Evolutionary conservation across 306 rosid species (phyloP).

Genomic region (Hippophae gyantsensis): DNA sequence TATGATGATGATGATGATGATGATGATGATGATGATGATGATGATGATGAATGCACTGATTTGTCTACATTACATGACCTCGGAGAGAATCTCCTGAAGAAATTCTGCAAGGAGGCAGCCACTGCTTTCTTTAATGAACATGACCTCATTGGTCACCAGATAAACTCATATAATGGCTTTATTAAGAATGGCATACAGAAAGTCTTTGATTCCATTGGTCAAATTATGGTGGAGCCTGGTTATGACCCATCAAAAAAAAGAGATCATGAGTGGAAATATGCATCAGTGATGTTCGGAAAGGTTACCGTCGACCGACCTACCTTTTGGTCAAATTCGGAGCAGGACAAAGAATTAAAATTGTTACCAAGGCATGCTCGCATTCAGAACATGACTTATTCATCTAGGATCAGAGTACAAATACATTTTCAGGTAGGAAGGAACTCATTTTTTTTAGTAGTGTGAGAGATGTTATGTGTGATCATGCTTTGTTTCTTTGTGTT

Average conservation of each 20-base stretch:
- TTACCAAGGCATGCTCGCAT: constrained; percentile 85
- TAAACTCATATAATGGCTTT: constrained; percentile 68
- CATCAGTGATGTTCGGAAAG: constrained; percentile 60
- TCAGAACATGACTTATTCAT: constrained; percentile 86
- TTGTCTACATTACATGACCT: constrained; percentile 26
- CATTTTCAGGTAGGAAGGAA: constrained; percentile 46
- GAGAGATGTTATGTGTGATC: too few relatives aligned
- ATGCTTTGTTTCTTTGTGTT: not conserved
- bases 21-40: constrained; percentile 17
- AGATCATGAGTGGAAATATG: constrained; percentile 56
- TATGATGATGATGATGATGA: constrained; percentile 12
- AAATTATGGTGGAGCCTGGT: constrained; percentile 56
- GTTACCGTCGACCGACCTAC: constrained; percentile 58
- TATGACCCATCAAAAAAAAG: constrained; percentile 87
- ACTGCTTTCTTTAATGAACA: constrained; percentile 43
- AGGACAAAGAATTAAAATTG: constrained; percentile 47
- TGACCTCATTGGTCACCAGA: constrained; percentile 84
- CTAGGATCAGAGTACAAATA: constrained; percentile 49
- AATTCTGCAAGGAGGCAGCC: constrained; percentile 48
- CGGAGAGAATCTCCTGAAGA: constrained; percentile 22
- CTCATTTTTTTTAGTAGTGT: not conserved
- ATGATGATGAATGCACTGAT: constrained; percentile 22
- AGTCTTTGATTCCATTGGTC: constrained; percentile 59
- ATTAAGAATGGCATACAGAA: constrained; percentile 39
- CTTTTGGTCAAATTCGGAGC: constrained; percentile 69